Percentiles rank a stretch among this genome's conserved stretches.
Evolutionary conservation across 306 rosid species (phyloP).

Genomic region (Abrus pulchellus): DNA sequence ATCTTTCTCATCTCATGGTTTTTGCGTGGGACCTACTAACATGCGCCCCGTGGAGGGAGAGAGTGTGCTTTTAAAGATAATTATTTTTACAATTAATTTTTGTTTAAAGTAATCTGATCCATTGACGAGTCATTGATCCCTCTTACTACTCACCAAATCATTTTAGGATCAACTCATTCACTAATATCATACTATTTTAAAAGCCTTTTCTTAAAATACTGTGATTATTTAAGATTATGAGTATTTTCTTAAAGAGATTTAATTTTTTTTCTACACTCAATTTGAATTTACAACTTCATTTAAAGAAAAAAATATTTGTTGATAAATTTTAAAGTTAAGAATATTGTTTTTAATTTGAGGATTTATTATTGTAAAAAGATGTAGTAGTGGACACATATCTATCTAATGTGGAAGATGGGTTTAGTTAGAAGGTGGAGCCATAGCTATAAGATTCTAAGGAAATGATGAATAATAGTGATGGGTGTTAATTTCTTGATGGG

Average conservation of each 20-base stretch:
- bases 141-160: not conserved
- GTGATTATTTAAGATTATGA: no score
- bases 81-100: not conserved
- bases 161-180: not conserved
- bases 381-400: no score
- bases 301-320: no score
- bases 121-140: slow-evolving; percentile 23
- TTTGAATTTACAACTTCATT: no score
- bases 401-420: not conserved
- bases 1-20: slow-evolving; percentile 56
- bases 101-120: slow-evolving; percentile 38
- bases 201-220: not conserved
- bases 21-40: slow-evolving; percentile 66
- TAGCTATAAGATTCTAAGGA: not conserved
- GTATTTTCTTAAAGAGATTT: no score
- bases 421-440: not conserved
- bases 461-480: not conserved
- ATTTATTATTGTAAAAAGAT: not conserved
- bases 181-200: not conserved
- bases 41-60: slow-evolving; percentile 52
- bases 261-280: no score
- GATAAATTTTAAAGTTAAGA: no score
- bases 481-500: not conserved
- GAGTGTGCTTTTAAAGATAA: slow-evolving; percentile 52
- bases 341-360: no score